These are phyloP conservation scores for Starmerella khaoyaiensis DNA, from an alignment of 805 yeast genomes.

Conservation along the genomic window DNA sequence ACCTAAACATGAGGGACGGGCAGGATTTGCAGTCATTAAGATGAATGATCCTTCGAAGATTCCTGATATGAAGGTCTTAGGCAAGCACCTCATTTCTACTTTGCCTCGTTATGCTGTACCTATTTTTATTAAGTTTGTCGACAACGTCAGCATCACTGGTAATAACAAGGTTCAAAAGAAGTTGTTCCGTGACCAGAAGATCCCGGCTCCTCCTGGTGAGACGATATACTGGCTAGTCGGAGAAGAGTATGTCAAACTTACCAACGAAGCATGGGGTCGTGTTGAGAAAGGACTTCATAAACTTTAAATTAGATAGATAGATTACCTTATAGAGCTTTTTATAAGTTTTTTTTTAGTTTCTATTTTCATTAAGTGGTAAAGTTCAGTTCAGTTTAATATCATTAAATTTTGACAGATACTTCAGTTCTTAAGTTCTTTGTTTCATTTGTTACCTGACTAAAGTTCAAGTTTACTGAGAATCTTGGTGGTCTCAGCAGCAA, in stretches of 20 bases:
- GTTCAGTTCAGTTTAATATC: neutral
- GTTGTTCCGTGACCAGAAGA: slow-evolving; percentile 30
- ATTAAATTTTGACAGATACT: neutral
- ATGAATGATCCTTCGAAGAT: slow-evolving; percentile 30
- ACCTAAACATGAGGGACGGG: slow-evolving; percentile 85
- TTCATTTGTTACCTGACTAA: slow-evolving; percentile 1
- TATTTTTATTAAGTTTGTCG: slow-evolving; percentile 56
- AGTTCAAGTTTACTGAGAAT: too few relatives aligned
- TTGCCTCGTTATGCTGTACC: slow-evolving; percentile 84
- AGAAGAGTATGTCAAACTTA: slow-evolving; percentile 42
- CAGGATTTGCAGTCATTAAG: slow-evolving; percentile 75
- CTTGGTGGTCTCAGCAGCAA: slow-evolving; percentile 57
- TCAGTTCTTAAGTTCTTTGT: neutral
- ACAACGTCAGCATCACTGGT: slow-evolving; percentile 51
- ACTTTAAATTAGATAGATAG: slow-evolving; percentile 22
- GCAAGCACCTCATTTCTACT: slow-evolving; percentile 29
- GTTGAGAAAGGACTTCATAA: slow-evolving; percentile 24
- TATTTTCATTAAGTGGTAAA: neutral
- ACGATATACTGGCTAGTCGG: slow-evolving; percentile 58
- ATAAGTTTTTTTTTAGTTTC: neutral
- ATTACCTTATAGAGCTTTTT: neutral
- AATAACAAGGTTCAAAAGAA: slow-evolving; percentile 81
- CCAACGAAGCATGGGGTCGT: slow-evolving; percentile 41
- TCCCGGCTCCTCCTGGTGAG: slow-evolving; percentile 33
- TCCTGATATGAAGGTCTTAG: slow-evolving; percentile 32